Percentiles rank a stretch among this genome's conserved stretches.
Evolutionary conservation across 306 rosid genomes (phyloP).

Genomic region (Pachyrhizus erosus): DNA sequence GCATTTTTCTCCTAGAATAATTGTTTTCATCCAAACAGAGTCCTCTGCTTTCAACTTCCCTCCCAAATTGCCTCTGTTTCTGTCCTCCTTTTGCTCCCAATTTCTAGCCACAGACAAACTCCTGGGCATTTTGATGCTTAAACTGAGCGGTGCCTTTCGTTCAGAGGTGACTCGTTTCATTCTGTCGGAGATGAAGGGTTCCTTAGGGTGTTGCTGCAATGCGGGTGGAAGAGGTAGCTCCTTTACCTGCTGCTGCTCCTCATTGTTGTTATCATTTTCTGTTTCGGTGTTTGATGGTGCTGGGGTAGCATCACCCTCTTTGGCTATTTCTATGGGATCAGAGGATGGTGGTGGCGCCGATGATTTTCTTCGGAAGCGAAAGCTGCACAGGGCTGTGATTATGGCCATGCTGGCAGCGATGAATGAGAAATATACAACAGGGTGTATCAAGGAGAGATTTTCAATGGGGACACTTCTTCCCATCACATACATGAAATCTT

Average conservation of each 20-base stretch:
- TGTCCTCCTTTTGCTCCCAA: conserved; percentile 45
- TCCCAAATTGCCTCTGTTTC: conserved; percentile 39
- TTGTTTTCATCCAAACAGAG: conserved; percentile 83
- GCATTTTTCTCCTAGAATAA: conserved; percentile 84
- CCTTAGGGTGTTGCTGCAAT: conserved; percentile 42
- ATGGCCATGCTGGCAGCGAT: conserved; percentile 63
- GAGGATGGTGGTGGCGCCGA: neutral
- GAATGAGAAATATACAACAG: conserved; percentile 52
- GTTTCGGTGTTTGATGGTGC: neutral
- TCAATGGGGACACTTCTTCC: conserved; percentile 68
- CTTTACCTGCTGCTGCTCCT: conserved; percentile 33
- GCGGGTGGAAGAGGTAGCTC: conserved; percentile 73
- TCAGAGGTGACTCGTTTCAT: conserved; percentile 62
- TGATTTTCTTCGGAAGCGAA: conserved; percentile 43
- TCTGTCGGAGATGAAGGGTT: neutral
- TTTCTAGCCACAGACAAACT: conserved; percentile 56
- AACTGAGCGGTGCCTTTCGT: conserved; percentile 39
- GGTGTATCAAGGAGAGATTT: conserved; percentile 51
- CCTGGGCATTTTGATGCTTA: conserved; percentile 65
- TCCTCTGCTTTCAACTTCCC: conserved; percentile 61
- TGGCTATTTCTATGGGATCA: conserved; percentile 4
- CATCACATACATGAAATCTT: conserved; percentile 48
- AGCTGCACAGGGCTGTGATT: conserved; percentile 60
- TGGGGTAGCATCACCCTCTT: neutral
- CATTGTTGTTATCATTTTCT: neutral